Conservation (phyloP, 2,329 filamentous ascomycete species). For the Rasamsonia emersonii region DNA sequence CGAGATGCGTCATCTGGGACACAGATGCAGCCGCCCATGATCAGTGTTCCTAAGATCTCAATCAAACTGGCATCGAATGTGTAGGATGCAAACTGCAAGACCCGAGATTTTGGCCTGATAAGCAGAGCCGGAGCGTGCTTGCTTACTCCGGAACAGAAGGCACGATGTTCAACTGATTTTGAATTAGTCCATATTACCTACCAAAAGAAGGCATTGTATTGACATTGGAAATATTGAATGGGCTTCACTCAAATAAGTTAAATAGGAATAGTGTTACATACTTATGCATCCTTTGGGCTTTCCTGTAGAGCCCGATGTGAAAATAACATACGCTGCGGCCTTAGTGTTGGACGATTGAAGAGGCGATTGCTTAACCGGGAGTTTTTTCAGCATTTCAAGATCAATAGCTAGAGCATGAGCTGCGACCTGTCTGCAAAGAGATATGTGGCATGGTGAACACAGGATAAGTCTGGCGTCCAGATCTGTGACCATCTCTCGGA, state of each 20-base stretch:
- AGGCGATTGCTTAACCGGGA: not conserved
- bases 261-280: not conserved
- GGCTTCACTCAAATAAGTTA: not conserved
- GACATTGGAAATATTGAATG: too few relatives aligned
- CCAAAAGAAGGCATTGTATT: too few relatives aligned
- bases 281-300: conserved; percentile 46
- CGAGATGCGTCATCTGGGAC: conserved; percentile 35
- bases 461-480: conserved; percentile 5
- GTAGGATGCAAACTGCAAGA: conserved; percentile 35
- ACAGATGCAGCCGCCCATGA: conserved; percentile 37
- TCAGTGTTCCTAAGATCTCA: conserved; percentile 25
- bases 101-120: conserved; percentile 31
- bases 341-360: not conserved
- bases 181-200: too few relatives aligned
- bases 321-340: conserved; percentile 40
- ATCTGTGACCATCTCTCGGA: conserved; percentile 9
- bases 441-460: conserved; percentile 4
- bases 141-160: conserved; percentile 43
- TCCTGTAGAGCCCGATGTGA: conserved; percentile 44
- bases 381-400: conserved; percentile 1
- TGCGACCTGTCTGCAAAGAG: conserved; percentile 3
- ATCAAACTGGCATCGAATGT: conserved; percentile 37
- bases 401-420: conserved; percentile 5
- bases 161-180: conserved; percentile 42
- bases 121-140: conserved; percentile 39